Conservation (phyloP, 2,329 filamentous ascomycete species). For the Sporothrix schenckii region DNA sequence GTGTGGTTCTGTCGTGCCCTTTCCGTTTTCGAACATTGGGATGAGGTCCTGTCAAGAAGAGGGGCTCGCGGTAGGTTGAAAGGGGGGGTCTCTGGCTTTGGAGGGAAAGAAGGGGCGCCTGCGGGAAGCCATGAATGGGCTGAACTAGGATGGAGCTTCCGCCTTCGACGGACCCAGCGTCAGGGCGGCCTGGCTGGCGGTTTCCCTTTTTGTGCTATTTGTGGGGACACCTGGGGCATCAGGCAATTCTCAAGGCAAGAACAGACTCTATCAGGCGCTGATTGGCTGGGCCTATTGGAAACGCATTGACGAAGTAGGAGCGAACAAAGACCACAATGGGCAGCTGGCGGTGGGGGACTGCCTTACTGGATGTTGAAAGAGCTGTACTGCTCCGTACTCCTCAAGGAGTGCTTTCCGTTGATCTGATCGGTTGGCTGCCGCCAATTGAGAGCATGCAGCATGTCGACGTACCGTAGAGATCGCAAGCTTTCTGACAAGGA, state of each 20-base stretch:
- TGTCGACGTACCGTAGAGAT: not conserved
- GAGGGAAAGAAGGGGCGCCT: not conserved
- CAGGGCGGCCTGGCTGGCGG: conserved; percentile 26
- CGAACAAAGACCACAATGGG: conserved; percentile 21
- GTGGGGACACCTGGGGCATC: conserved; percentile 20
- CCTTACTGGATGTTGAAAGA: conserved; percentile 21
- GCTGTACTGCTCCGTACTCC: not conserved
- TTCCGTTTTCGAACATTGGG: conserved; percentile 23
- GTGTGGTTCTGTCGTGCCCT: not conserved
- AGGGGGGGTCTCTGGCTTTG: conserved; percentile 2
- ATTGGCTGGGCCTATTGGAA: not conserved
- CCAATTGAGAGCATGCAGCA: not conserved
- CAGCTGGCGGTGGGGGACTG: conserved; percentile 25
- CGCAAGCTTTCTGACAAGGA: not conserved
- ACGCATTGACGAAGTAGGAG: not conserved
- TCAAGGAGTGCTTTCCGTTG: not conserved
- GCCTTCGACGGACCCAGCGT: not conserved
- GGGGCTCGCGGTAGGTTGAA: conserved; percentile 18
- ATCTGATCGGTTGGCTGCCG: not conserved
- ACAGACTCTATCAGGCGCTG: not conserved
- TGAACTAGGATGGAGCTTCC: conserved; percentile 3
- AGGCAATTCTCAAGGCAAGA: too few species aligned
- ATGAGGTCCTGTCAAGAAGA: conserved; percentile 20
- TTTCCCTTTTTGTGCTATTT: conserved; percentile 15
- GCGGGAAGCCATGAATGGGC: conserved; percentile 5